Evolutionary conservation across 352 stramenopile species (phyloP).

Genomic region (Blastocystis sp.): DNA sequence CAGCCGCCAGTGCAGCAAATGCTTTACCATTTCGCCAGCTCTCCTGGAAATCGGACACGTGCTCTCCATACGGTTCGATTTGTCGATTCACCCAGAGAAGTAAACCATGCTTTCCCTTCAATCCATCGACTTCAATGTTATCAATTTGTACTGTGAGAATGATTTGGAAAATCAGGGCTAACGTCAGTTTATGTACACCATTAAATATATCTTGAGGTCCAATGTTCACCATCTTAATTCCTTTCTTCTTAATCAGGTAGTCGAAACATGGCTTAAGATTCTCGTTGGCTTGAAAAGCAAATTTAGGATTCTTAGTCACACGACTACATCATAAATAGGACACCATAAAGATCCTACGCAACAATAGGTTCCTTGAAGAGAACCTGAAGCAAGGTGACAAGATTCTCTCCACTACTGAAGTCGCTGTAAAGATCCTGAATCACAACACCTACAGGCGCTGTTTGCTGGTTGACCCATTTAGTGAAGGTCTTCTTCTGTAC

Average conservation of each 20-base stretch:
- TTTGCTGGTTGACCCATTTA: constrained; percentile 52
- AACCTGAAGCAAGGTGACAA: constrained; percentile 44
- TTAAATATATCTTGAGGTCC: constrained; percentile 59
- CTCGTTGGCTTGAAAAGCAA: constrained; percentile 51
- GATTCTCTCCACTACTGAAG: constrained; percentile 49
- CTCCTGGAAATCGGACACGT: constrained; percentile 53
- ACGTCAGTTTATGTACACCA: constrained; percentile 34
- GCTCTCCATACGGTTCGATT: constrained; percentile 53
- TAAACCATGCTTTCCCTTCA: constrained; percentile 55
- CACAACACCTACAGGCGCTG: not conserved
- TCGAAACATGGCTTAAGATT: constrained; percentile 59
- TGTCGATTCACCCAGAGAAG: constrained; percentile 61
- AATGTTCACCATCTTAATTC: constrained; percentile 58
- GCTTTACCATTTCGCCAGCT: constrained; percentile 54
- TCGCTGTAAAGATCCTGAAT: constrained; percentile 22
- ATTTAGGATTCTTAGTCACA: constrained; percentile 48
- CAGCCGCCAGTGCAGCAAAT: constrained; percentile 48
- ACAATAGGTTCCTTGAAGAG: constrained; percentile 59
- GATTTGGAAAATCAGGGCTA: constrained; percentile 57
- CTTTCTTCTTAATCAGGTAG: constrained; percentile 45
- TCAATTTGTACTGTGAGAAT: constrained; percentile 55
- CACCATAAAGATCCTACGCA: not conserved
- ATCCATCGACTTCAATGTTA: constrained; percentile 56
- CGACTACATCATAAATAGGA: not conserved
- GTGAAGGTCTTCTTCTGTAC: constrained; percentile 58